These are phyloP conservation scores for Rhizopus arrhizus DNA, from an alignment of 371 early-diverging fungal genomes.

Conservation along the genomic window DNA sequence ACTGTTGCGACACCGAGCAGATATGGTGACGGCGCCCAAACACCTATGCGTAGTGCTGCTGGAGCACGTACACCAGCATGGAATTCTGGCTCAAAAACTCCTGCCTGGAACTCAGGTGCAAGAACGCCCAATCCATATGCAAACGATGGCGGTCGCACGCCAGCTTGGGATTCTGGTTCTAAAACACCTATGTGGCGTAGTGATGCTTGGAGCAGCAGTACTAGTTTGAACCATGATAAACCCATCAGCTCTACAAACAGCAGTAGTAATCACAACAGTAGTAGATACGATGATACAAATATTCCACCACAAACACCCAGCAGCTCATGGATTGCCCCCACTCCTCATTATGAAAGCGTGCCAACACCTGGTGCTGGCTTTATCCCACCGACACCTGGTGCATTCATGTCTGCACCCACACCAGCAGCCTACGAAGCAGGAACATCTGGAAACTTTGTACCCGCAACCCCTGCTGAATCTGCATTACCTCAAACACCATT, in stretches of 20 bases:
- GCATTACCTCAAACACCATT: constrained; percentile 65
- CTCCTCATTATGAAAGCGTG: constrained; percentile 35
- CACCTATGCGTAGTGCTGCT: constrained; percentile 60
- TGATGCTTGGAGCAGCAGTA: constrained; percentile 57
- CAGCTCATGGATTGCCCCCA: constrained; percentile 29
- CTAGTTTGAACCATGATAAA: constrained; percentile 6
- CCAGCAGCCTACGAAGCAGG: constrained; percentile 46
- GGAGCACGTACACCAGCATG: constrained; percentile 78
- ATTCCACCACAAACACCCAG: constrained; percentile 43
- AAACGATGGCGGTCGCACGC: constrained; percentile 67
- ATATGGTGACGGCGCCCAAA: constrained; percentile 55
- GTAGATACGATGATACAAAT: constrained; percentile 20
- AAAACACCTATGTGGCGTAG: constrained; percentile 65
- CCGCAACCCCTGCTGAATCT: constrained; percentile 55
- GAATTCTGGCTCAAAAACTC: constrained; percentile 60
- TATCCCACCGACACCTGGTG: constrained; percentile 62
- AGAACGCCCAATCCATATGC: constrained; percentile 73
- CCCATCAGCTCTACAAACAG: constrained; percentile 1
- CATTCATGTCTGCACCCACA: constrained; percentile 51
- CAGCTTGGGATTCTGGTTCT: constrained; percentile 71
- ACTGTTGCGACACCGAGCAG: constrained; percentile 46
- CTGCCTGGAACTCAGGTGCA: constrained; percentile 73
- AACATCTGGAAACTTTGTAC: constrained; percentile 45
- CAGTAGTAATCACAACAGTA: constrained; percentile 45
- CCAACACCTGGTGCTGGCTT: constrained; percentile 52